Evolutionary conservation across 345 rosid genomes (phyloP).

Genomic region (Cardamine resedifolia): DNA sequence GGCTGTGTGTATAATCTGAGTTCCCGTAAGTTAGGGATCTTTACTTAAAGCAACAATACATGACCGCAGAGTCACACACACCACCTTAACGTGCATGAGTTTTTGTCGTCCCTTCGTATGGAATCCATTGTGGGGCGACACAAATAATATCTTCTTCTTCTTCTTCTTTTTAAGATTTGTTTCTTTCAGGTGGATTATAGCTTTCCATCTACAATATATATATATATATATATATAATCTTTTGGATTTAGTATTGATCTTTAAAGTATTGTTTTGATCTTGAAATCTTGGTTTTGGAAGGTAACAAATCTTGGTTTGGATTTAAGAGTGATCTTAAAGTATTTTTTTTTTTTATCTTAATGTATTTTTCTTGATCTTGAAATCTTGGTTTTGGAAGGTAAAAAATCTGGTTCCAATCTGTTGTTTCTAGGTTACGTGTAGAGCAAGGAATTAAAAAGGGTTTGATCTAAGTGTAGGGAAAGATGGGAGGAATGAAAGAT

Average conservation of each 20-base stretch:
- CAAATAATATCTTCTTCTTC: conserved; percentile 26
- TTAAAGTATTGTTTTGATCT: too few species aligned
- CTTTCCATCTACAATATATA: background rate
- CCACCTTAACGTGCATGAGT: background rate
- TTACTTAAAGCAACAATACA: conserved; percentile 39
- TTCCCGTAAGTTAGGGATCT: conserved; percentile 39
- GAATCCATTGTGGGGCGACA: conserved; percentile 40
- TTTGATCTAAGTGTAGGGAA: conserved; percentile 7
- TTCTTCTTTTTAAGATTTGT: conserved; percentile 17
- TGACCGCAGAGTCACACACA: conserved; percentile 27
- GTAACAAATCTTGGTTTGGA: background rate
- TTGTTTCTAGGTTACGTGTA: conserved; percentile 25
- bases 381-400: conserved; percentile 9
- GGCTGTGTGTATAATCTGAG: conserved; percentile 27
- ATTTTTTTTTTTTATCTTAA: too few species aligned
- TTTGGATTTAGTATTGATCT: too few species aligned
- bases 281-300: conserved; percentile 3
- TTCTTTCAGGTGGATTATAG: conserved; percentile 25
- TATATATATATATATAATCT: too few species aligned
- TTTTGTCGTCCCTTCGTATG: conserved; percentile 40
- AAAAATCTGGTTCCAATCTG: background rate
- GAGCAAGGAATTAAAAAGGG: background rate
- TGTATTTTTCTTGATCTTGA: too few species aligned
- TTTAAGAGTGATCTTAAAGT: background rate
- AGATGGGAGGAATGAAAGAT: conserved; percentile 43